These are phyloP conservation scores for Potentilla sterilis DNA, from an alignment of 306 rosid genomes.

Conservation along the genomic window DNA sequence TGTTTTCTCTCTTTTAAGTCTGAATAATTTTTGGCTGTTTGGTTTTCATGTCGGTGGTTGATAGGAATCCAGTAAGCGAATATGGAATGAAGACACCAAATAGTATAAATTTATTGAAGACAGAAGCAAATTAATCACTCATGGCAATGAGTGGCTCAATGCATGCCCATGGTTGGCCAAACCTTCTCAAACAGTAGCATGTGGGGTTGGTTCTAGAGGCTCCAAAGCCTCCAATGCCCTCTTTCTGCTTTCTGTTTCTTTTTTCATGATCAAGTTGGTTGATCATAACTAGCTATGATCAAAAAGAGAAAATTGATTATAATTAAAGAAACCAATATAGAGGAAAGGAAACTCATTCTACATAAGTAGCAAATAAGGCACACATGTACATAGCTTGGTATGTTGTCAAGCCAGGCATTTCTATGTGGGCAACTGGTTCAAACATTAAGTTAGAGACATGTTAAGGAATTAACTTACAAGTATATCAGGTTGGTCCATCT, in stretches of 20 bases:
- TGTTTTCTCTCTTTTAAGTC: neutral
- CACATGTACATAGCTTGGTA: neutral
- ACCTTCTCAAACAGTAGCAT: neutral
- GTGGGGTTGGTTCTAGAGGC: neutral
- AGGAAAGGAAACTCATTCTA: neutral
- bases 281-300: neutral
- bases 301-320: neutral
- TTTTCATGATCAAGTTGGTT: neutral
- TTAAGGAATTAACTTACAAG: neutral
- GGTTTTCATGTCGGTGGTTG: neutral
- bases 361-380: neutral
- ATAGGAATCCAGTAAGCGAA: neutral
- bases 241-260: neutral
- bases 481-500: neutral
- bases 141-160: neutral
- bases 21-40: neutral
- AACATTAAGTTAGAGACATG: neutral
- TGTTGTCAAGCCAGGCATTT: neutral
- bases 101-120: neutral
- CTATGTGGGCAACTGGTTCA: neutral
- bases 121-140: neutral
- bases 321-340: neutral
- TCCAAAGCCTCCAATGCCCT: neutral
- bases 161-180: neutral
- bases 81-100: neutral